Conservation (phyloP, 2,329 filamentous ascomycete species). For the Simplicillium aogashimaense region DNA sequence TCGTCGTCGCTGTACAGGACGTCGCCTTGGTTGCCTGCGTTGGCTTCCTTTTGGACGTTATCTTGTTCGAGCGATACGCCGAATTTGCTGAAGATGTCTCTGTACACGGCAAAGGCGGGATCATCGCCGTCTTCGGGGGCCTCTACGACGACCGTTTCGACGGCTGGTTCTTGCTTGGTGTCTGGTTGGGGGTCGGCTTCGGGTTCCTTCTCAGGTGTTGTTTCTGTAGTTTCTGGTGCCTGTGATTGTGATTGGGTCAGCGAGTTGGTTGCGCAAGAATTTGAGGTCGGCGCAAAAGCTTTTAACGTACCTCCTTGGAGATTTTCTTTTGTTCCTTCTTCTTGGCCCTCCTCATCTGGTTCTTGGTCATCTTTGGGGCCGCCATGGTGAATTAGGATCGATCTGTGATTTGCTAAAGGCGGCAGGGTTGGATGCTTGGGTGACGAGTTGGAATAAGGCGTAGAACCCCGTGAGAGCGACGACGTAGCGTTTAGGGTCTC, state of each 20-base stretch:
- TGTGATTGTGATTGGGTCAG: neutral
- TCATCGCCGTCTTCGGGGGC: constrained; percentile 44
- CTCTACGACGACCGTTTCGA: constrained; percentile 22
- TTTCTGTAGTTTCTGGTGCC: neutral
- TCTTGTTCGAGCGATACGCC: constrained; percentile 55
- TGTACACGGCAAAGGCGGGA: constrained; percentile 75
- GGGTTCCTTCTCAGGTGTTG: neutral
- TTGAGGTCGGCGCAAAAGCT: neutral
- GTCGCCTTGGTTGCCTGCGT: constrained; percentile 69
- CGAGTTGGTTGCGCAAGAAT: neutral
- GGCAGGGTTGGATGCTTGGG: constrained; percentile 20
- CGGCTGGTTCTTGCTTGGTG: constrained; percentile 32
- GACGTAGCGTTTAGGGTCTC: constrained; percentile 26
- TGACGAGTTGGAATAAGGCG: constrained; percentile 25
- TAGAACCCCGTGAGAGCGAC: constrained; percentile 21
- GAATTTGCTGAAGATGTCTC: constrained; percentile 74
- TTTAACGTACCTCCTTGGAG: constrained; percentile 37
- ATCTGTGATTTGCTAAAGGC: constrained; percentile 8
- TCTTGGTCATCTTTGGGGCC: constrained; percentile 74
- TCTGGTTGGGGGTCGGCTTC: constrained; percentile 22
- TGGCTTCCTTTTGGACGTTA: constrained; percentile 52
- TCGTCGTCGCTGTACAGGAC: constrained; percentile 77
- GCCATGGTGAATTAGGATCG: constrained; percentile 38
- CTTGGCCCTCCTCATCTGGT: constrained; percentile 83
- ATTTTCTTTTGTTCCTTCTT: constrained; percentile 85